These are phyloP conservation scores for Craterostigma plantagineum DNA, from an alignment of 257 asterid genomes.

Conservation along the genomic window DNA sequence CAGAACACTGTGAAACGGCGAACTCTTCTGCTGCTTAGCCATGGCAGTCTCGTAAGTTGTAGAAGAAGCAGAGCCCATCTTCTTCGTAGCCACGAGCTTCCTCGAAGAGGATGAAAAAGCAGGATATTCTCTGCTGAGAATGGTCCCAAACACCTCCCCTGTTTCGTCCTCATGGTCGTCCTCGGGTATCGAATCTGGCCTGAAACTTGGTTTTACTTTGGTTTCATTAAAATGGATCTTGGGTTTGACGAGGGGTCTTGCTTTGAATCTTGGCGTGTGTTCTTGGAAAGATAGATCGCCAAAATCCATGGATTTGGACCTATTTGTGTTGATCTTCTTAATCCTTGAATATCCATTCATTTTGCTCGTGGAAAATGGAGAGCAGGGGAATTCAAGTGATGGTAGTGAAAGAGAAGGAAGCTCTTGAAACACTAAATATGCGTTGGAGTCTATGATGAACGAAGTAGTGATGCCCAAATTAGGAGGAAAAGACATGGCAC, in stretches of 20 bases:
- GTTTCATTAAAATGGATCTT: constrained; percentile 1
- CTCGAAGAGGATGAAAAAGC: not conserved
- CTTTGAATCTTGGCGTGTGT: constrained; percentile 1
- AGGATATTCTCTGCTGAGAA: constrained; percentile 6
- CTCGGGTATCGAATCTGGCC: constrained; percentile 11
- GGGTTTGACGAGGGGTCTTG: constrained; percentile 1
- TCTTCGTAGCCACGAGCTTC: constrained; percentile 4
- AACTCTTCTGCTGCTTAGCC: not conserved
- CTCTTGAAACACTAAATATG: constrained; percentile 12
- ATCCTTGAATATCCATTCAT: constrained; percentile 24
- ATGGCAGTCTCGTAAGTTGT: no score
- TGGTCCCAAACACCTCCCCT: constrained; percentile 19
- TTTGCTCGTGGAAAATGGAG: constrained; percentile 17
- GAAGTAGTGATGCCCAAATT: constrained; percentile 34
- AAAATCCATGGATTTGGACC: constrained; percentile 26
- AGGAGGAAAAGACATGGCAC: constrained; percentile 31
- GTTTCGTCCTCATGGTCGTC: no score
- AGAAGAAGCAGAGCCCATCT: not conserved
- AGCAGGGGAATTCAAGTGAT: constrained; percentile 7
- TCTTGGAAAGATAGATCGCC: constrained; percentile 12
- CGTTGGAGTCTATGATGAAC: constrained; percentile 20
- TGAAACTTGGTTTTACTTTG: constrained; percentile 1
- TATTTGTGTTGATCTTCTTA: constrained; percentile 5
- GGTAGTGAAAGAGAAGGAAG: constrained; percentile 15
- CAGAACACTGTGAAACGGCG: not conserved